These are phyloP conservation scores for Candida vartiovaarae DNA, from an alignment of 805 yeast species.

Conservation along the genomic window DNA sequence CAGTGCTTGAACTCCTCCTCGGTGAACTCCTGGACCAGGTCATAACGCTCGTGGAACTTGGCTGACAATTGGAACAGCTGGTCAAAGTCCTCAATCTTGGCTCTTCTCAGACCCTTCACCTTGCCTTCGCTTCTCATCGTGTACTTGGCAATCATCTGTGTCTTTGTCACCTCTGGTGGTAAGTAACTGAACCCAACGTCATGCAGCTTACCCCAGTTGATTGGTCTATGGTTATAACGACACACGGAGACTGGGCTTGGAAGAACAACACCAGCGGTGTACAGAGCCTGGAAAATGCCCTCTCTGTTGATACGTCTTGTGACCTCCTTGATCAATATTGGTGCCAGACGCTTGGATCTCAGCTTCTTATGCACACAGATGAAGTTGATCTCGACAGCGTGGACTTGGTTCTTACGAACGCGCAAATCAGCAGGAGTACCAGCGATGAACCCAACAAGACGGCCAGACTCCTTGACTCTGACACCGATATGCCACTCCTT, in stretches of 20 bases:
- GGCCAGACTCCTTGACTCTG: conserved; percentile 66
- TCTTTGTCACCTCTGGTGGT: conserved; percentile 65
- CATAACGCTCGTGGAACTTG: conserved; percentile 62
- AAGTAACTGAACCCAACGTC: conserved; percentile 86
- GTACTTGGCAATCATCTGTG: conserved; percentile 63
- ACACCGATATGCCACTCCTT: conserved; percentile 92
- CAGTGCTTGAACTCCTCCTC: conserved; percentile 75
- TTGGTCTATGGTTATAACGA: conserved; percentile 88
- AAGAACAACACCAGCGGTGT: conserved; percentile 85
- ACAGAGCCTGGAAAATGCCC: conserved; percentile 92
- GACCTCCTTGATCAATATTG: conserved; percentile 87
- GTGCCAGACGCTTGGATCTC: conserved; percentile 90
- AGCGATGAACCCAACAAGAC: conserved; percentile 85
- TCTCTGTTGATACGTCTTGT: conserved; percentile 83
- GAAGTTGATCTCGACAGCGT: conserved; percentile 86
- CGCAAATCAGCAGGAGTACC: conserved; percentile 75
- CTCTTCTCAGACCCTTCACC: conserved; percentile 42
- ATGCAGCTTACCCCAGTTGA: conserved; percentile 83
- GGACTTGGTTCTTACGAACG: conserved; percentile 47
- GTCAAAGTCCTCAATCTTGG: conserved; percentile 55
- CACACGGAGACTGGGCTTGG: conserved; percentile 91
- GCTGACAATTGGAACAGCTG: conserved; percentile 53
- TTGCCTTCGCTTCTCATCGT: conserved; percentile 49
- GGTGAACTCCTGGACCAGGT: conserved; percentile 60
- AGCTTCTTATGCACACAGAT: conserved; percentile 90